Evolutionary conservation across 768 basidiomycete genomes (phyloP), one percentile per base, ranked within the genome.

Genomic region (Lentinula edodes): DNA sequence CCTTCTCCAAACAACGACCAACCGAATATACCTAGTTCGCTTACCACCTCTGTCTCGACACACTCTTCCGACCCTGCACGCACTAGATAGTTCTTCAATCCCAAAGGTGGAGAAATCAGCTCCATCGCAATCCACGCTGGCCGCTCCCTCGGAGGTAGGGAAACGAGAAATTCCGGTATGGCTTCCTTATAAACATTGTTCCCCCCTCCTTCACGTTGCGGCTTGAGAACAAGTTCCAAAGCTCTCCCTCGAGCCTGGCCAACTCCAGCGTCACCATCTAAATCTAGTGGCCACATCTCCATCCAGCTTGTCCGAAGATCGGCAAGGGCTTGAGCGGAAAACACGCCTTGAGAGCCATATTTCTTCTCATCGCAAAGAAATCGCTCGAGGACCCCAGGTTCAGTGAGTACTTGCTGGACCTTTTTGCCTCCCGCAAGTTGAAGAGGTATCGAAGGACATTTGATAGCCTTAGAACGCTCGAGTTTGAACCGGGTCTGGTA

Each of bases 401-500:
- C 82, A 6, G 88, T 83, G 15, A 99, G 80, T 0, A 89, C 90
- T 68, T 98, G 87, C 72, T 98, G 96, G 0, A 99, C 86, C 70
- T 97, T 97, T 80, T 99, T 99, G 3, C 89, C 88, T 0, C 96
- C 96, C 0, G 95, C 94, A n/a, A 98, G 85, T 65, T 98, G 96
- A 13, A 98, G 80, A 5, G 90, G 86, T 65, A 98, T 85, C 1
- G 86, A 85, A 0, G 96, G 96, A 69, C 96, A 99, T 64, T 98
- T 96, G 78, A 95, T 94, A 0, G 96, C 94, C 56, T 73, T 77
- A 6, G 90, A 91, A 42, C 85, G 80, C 70, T 98, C 95, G 39
- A 98, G 80, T 13, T 85, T 73, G 66, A 90, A 82, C 7, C 96
- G 90, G 1, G 87, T 90, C 7, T 73, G 69, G 75, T 92, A 98